Evolutionary conservation across 192 early-diverging fungal genomes (phyloP), one percentile per base, ranked within the genome.

Genomic region (Globomyces pollinis-pini): DNA sequence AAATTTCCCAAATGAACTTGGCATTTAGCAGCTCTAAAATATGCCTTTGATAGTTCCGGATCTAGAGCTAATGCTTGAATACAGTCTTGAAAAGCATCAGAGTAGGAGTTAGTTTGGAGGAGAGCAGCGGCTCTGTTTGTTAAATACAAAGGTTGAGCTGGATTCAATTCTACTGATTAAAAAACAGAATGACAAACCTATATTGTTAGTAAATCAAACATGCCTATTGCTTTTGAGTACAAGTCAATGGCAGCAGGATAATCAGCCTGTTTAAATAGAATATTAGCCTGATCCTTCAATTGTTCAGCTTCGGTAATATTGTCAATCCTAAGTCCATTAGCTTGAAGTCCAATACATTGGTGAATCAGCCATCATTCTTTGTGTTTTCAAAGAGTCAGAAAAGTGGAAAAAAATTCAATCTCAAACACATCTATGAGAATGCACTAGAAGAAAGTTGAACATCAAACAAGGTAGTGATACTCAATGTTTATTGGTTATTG

Each of bases 41-140:
- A 74, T 33, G 83, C 80, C 64, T 91, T 92, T 28, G 71, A 57
- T 47, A 79, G 80, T 24, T 59, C 42, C 16, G 76, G 68, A 62
- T 91, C 89, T 18, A 84, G 58, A 6, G 64, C 64, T 30, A 85
- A 62, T 1, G 87, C 72, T 4, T 59, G 67, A 30, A 69, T 63
- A 70, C 84, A 87, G 67, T 92, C 90, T 13, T 63, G 61, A 13
- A 82, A 53, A 6, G 85, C 84, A 11, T 81, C 73, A 35, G 62
- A 69, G 54, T 77, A 86, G 29, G 76, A 74, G 28, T 74, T 72
- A 33, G 81, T 52, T 82, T 89, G 88, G 57, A 84, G 79, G 18
- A 79, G 71, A 12, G 90, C 89, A 8, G 90, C 90, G 8, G 87
- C 81, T n/a, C 90, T 75, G 68, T 92, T 92, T 49, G 67, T 69